Percentiles rank a stretch among this genome's conserved stretches.
Evolutionary conservation across 805 yeast species (phyloP).

Genomic region (Ogataea zsoltii): DNA sequence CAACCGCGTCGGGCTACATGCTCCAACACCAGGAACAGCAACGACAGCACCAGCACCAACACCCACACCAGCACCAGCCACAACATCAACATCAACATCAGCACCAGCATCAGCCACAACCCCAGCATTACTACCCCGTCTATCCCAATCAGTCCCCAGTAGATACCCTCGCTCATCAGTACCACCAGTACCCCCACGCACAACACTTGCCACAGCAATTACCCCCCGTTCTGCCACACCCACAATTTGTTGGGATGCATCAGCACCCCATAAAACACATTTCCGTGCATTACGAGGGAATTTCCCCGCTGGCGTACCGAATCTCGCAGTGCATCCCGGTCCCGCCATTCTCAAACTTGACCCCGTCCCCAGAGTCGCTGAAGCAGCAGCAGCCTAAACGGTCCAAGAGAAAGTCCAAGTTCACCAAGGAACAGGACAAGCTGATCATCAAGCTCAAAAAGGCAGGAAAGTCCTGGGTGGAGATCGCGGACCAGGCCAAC

Average conservation of each 20-base stretch:
- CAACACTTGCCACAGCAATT: constrained; percentile 12
- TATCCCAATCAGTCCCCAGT: too few relatives aligned
- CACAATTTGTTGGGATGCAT: constrained; percentile 2
- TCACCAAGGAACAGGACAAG: constrained; percentile 66
- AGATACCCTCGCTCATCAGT: neutral
- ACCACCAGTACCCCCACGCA: constrained; percentile 9
- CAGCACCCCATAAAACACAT: constrained; percentile 9
- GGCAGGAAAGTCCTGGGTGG: constrained; percentile 70
- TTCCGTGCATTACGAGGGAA: constrained; percentile 15
- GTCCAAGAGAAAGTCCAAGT: constrained; percentile 65
- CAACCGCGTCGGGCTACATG: neutral
- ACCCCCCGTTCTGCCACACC: constrained; percentile 6
- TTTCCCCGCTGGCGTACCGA: constrained; percentile 25
- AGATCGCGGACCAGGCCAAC: constrained; percentile 63
- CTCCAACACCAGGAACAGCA: neutral
- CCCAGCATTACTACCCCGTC: neutral
- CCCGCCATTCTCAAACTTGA: constrained; percentile 31
- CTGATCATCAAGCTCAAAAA: constrained; percentile 60
- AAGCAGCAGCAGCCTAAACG: constrained; percentile 40
- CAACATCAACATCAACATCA: neutral
- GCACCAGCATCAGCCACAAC: neutral
- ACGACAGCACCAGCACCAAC: neutral
- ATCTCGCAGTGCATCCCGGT: constrained; percentile 28
- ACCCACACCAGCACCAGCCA: neutral
- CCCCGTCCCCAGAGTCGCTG: constrained; percentile 25